phyloP scores from a whole-genome alignment of 1,139 yeast species.

The Yamadazyma buinensis region DNA sequence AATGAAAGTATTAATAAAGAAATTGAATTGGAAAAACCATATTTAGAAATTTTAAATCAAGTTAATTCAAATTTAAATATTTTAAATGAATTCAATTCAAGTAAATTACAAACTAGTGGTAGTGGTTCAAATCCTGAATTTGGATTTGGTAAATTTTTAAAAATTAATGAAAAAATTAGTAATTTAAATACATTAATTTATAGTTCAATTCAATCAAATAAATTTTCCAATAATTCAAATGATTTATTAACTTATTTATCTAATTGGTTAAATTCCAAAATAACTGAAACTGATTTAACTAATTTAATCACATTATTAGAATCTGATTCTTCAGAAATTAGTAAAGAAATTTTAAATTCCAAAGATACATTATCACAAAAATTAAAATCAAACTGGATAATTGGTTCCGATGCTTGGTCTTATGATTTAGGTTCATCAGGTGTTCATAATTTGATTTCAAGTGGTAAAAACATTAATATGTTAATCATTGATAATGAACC shows the following conservation, averaged over 20 bases:
- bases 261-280: constrained; percentile 57
- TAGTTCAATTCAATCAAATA: constrained; percentile 45
- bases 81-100: constrained; percentile 46
- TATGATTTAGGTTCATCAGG: constrained; percentile 92
- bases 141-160: constrained; percentile 78
- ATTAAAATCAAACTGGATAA: constrained; percentile 66
- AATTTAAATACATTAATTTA: constrained; percentile 48
- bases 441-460: constrained; percentile 76
- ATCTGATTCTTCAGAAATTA: constrained; percentile 33
- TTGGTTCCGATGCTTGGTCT: constrained; percentile 96
- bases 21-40: constrained; percentile 66
- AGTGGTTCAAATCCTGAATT: constrained; percentile 87
- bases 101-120: constrained; percentile 36
- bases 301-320: constrained; percentile 41
- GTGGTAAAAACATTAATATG: constrained; percentile 77
- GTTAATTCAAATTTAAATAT: constrained; percentile 45
- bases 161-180: constrained; percentile 48
- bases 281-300: constrained; percentile 27
- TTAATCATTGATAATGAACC: constrained; percentile 91
- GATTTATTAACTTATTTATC: constrained; percentile 58
- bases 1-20: constrained; percentile 41
- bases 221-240: constrained; percentile 43
- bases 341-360: constrained; percentile 44
- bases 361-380: constrained; percentile 36
- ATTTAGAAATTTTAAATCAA: constrained; percentile 70